Evolutionary conservation across 306 rosid species (phyloP).

Genomic region (Crotalaria pallida): DNA sequence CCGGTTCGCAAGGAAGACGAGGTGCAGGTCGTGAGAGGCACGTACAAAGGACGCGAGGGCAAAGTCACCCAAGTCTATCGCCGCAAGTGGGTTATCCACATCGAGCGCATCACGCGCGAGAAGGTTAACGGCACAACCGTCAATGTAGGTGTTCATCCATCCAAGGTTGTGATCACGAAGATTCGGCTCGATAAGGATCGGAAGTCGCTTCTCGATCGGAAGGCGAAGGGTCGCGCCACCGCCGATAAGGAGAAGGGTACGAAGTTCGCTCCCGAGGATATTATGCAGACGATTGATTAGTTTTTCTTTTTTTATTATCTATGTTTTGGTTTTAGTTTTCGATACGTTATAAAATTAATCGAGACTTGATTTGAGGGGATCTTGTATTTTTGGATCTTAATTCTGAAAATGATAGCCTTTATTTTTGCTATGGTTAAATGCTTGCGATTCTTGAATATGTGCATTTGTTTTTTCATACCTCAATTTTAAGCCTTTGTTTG

Average conservation of each 20-base stretch:
- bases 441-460: too few species aligned
- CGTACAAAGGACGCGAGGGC: slow-evolving; percentile 86
- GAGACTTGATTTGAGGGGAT: background rate
- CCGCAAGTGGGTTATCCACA: slow-evolving; percentile 83
- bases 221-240: slow-evolving; percentile 87
- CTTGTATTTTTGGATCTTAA: slow-evolving; percentile 3
- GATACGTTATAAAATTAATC: background rate
- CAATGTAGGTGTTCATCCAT: slow-evolving; percentile 74
- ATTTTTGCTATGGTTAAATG: background rate
- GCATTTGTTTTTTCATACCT: too few species aligned
- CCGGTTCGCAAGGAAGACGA: slow-evolving; percentile 88
- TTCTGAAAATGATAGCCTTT: background rate
- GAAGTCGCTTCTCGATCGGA: slow-evolving; percentile 71
- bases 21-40: slow-evolving; percentile 75
- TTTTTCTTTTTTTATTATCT: background rate
- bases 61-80: slow-evolving; percentile 85
- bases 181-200: slow-evolving; percentile 82
- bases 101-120: slow-evolving; percentile 84
- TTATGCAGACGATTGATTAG: slow-evolving; percentile 82
- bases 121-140: slow-evolving; percentile 90
- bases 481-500: too few species aligned
- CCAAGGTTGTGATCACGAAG: slow-evolving; percentile 73
- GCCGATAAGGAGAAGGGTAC: slow-evolving; percentile 89
- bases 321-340: too few species aligned
- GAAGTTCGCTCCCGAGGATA: slow-evolving; percentile 79